A percentile compares a stretch with the other conserved stretches of the same genome.
Evolutionary conservation across 805 yeast species (phyloP).

Genomic region (Starmera caribaea): DNA sequence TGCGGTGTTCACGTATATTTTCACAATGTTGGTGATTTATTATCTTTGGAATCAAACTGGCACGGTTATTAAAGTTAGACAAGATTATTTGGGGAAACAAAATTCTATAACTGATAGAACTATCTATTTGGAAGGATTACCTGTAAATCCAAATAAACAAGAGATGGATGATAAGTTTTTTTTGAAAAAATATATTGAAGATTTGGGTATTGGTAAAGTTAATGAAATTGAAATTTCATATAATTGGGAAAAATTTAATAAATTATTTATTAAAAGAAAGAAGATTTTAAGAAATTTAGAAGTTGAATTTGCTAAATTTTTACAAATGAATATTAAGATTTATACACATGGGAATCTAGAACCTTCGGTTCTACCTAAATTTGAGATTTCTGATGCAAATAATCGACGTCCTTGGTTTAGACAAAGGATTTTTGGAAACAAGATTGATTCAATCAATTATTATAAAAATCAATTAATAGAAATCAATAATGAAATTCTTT

Average conservation of each 20-base stretch:
- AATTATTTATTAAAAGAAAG: conserved; percentile 49
- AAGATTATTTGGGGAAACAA: conserved; percentile 74
- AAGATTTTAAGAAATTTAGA: conserved; percentile 52
- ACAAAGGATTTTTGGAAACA: conserved; percentile 45
- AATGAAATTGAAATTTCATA: conserved; percentile 68
- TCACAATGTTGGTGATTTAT: conserved; percentile 59
- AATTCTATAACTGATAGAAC: conserved; percentile 89
- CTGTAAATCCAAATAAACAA: conserved; percentile 45
- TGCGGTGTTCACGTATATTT: conserved; percentile 77
- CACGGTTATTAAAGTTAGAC: conserved; percentile 70
- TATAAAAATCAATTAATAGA: conserved; percentile 56
- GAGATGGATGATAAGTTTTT: conserved; percentile 40
- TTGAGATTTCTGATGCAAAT: conserved; percentile 26
- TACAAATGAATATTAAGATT: conserved; percentile 13
- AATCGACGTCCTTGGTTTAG: conserved; percentile 47
- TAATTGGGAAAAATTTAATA: conserved; percentile 71
- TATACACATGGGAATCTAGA: conserved; percentile 17
- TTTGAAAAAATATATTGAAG: conserved; percentile 66
- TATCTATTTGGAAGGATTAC: conserved; percentile 78
- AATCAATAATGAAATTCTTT: conserved; percentile 57
- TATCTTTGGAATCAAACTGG: conserved; percentile 63
- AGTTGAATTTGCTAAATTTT: conserved; percentile 24
- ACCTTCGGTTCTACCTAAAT: conserved; percentile 16
- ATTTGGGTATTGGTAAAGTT: conserved; percentile 73
- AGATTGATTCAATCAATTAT: conserved; percentile 74